phyloP scores from a whole-genome alignment of 768 basidiomycete species.

The Arthromyces matolae region DNA sequence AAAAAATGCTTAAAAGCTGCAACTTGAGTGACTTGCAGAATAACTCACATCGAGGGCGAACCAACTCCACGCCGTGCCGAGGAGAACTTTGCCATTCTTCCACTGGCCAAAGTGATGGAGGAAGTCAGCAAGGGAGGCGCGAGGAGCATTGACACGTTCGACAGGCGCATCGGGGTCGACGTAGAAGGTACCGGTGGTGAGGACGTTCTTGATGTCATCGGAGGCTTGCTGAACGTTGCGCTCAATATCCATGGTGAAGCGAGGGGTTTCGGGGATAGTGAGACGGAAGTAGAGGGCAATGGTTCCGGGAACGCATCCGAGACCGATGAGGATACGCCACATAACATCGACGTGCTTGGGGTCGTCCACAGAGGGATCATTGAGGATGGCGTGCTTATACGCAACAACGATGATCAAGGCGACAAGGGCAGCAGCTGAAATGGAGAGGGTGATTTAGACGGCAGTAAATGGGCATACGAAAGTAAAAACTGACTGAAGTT shows the following conservation, averaged over 20 bases:
- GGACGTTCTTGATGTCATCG: constrained; percentile 67
- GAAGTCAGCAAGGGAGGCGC: constrained; percentile 70
- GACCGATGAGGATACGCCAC: constrained; percentile 87
- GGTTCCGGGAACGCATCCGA: constrained; percentile 78
- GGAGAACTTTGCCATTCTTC: constrained; percentile 75
- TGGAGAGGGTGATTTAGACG: constrained; percentile 1
- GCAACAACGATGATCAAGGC: constrained; percentile 60
- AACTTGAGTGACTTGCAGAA: neutral
- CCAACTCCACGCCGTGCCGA: constrained; percentile 82
- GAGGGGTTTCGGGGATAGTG: constrained; percentile 89
- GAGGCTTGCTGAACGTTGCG: constrained; percentile 74
- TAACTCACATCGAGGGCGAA: constrained; percentile 78
- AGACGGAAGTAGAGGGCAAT: constrained; percentile 89
- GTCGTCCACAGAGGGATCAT: constrained; percentile 33
- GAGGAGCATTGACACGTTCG: constrained; percentile 65
- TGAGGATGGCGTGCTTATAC: constrained; percentile 57
- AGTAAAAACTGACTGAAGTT: constrained; percentile 53
- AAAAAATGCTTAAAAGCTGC: constrained; percentile 1
- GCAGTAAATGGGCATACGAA: neutral
- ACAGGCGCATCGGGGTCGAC: constrained; percentile 54
- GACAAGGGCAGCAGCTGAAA: constrained; percentile 64
- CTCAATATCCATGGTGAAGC: constrained; percentile 90
- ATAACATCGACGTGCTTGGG: constrained; percentile 61
- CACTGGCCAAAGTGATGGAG: constrained; percentile 60
- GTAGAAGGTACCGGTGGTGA: constrained; percentile 44